Conservation (phyloP, 306 rosid species). For the Macrotyloma uniflorum region DNA sequence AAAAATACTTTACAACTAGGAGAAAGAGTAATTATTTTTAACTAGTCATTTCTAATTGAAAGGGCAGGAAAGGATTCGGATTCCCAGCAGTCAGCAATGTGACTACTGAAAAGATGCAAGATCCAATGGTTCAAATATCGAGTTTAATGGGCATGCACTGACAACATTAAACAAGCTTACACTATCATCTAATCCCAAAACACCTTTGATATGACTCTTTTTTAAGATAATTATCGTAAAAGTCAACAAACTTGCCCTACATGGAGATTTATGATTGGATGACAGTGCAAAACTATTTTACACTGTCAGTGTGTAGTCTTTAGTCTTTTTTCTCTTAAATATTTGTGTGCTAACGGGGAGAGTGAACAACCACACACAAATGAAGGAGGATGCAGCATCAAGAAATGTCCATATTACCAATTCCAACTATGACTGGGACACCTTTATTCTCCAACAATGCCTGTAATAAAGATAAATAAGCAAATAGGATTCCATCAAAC, state of each 20-base stretch:
- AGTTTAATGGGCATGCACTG: no score
- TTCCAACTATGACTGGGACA: constrained; percentile 91
- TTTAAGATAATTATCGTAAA: no score
- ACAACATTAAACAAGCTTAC: no score
- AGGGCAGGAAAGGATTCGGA: background rate
- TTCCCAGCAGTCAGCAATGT: no score
- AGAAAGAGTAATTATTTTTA: background rate
- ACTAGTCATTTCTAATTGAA: background rate
- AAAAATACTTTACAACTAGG: background rate
- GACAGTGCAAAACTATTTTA: no score
- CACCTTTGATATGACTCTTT: no score
- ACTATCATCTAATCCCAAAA: no score
- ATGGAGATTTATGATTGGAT: no score
- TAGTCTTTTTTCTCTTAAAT: background rate
- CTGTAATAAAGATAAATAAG: constrained; percentile 55
- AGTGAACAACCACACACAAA: constrained; percentile 14
- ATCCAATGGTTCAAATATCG: no score
- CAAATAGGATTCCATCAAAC: constrained; percentile 38
- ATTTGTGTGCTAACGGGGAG: background rate
- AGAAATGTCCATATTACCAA: constrained; percentile 65
- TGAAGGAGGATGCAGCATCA: constrained; percentile 20
- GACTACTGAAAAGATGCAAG: no score
- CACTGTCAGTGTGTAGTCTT: background rate
- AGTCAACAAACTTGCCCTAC: no score
- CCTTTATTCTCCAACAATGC: constrained; percentile 98